These are phyloP conservation scores for Penicillium griseofulvum DNA, from an alignment of 2,329 filamentous ascomycete genomes.

Conservation along the genomic window DNA sequence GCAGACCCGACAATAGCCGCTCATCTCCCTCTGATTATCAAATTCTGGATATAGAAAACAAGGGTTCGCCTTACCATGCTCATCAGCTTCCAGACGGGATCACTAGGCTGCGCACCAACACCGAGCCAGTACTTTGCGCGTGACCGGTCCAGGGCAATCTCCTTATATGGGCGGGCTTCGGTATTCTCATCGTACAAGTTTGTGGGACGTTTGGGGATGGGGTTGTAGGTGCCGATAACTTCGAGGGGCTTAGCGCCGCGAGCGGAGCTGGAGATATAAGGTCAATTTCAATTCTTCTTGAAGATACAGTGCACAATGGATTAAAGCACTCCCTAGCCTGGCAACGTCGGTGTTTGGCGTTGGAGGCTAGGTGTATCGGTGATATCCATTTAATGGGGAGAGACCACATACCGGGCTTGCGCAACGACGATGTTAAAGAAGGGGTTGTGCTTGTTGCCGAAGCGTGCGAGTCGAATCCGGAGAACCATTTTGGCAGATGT, in stretches of 20 bases:
- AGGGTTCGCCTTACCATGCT: slow-evolving; percentile 61
- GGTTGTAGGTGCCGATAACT: slow-evolving; percentile 72
- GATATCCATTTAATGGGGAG: background rate
- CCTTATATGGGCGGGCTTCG: slow-evolving; percentile 74
- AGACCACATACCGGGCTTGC: slow-evolving; percentile 70
- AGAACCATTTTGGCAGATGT: slow-evolving; percentile 69
- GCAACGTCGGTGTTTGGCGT: background rate
- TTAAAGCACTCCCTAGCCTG: background rate
- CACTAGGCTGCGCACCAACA: slow-evolving; percentile 90
- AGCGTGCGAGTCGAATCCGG: slow-evolving; percentile 88
- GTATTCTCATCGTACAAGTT: slow-evolving; percentile 48
- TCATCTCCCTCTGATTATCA: background rate
- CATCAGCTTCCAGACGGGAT: slow-evolving; percentile 82
- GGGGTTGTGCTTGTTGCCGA: slow-evolving; percentile 81
- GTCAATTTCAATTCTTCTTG: slow-evolving; percentile 4
- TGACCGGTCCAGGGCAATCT: slow-evolving; percentile 78
- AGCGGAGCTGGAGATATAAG: slow-evolving; percentile 61
- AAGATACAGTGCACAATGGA: background rate
- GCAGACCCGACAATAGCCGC: background rate
- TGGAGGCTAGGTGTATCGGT: background rate
- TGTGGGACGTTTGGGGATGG: slow-evolving; percentile 54
- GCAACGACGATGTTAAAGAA: slow-evolving; percentile 98
- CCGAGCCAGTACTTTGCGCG: slow-evolving; percentile 94
- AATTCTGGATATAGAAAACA: background rate
- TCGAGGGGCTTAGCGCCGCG: slow-evolving; percentile 87